These are phyloP conservation scores for Rubia yunnanensis DNA, from an alignment of 257 asterid genomes.

Conservation along the genomic window DNA sequence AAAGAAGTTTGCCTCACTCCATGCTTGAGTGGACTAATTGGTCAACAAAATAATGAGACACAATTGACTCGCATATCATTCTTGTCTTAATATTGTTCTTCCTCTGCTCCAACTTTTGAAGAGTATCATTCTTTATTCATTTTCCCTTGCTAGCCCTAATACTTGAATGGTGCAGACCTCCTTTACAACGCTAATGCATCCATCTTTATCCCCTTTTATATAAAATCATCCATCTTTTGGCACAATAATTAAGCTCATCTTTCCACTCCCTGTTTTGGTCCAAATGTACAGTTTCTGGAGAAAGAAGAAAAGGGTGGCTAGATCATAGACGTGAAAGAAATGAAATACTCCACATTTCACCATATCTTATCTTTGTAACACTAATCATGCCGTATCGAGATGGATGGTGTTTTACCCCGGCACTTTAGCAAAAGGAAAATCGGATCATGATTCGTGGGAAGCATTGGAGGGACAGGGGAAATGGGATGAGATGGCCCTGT, in stretches of 20 bases:
- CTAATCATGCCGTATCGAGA: conserved; percentile 31
- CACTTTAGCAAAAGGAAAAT: neutral
- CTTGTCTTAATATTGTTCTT: conserved; percentile 49
- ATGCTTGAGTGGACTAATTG: conserved; percentile 52
- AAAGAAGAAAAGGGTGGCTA: conserved; percentile 6
- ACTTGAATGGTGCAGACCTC: no score
- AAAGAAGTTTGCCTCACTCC: conserved; percentile 31
- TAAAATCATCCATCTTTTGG: neutral
- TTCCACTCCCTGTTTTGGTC: neutral
- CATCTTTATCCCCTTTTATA: conserved; percentile 15
- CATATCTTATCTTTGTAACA: conserved; percentile 50
- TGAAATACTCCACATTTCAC: conserved; percentile 52
- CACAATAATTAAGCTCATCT: neutral
- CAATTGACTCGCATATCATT: conserved; percentile 59
- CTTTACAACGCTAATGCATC: conserved; percentile 9
- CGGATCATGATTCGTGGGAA: conserved; percentile 11
- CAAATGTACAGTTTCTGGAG: neutral
- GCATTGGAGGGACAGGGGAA: conserved; percentile 4
- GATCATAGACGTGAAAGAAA: conserved; percentile 45
- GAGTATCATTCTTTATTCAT: conserved; percentile 12
- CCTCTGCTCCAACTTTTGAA: conserved; percentile 25
- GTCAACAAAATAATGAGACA: conserved; percentile 60
- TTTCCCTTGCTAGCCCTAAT: no score
- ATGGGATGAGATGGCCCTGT: conserved; percentile 32
- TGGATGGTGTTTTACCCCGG: no score